Conservation (phyloP, 352 stramenopile species). For the Phytophthora boehmeriae region DNA sequence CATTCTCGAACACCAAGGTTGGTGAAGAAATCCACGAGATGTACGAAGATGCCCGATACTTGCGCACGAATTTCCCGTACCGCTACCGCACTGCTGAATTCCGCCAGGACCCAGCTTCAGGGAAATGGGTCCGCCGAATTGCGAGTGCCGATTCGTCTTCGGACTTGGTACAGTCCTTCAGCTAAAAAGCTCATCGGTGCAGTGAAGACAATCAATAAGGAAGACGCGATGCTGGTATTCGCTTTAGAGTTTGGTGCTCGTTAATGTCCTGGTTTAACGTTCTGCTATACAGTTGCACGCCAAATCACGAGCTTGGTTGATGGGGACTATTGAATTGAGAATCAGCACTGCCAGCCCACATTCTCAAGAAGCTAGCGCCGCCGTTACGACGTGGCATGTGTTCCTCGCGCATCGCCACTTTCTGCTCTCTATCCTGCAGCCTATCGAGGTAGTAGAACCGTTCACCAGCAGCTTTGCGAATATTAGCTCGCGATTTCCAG, state of each 20-base stretch:
- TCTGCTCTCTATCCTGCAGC: conserved; percentile 67
- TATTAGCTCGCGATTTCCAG: conserved; percentile 59
- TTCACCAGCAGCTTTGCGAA: conserved; percentile 52
- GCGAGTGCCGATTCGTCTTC: conserved; percentile 12
- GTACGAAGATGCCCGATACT: conserved; percentile 61
- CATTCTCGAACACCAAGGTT: conserved; percentile 42
- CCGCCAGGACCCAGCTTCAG: conserved; percentile 37
- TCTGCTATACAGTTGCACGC: background rate
- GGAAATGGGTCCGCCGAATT: conserved; percentile 52
- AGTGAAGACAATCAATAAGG: background rate
- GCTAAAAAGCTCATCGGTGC: conserved; percentile 6
- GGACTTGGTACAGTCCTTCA: conserved; percentile 40
- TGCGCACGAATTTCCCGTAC: conserved; percentile 65
- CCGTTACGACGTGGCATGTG: conserved; percentile 74
- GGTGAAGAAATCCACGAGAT: conserved; percentile 63
- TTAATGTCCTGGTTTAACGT: no score
- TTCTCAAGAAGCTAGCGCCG: conserved; percentile 68
- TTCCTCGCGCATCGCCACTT: conserved; percentile 49
- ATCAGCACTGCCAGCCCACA: conserved; percentile 82
- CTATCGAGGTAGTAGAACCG: conserved; percentile 65
- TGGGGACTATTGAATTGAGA: conserved; percentile 69
- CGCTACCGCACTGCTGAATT: conserved; percentile 72
- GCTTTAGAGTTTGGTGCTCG: no score
- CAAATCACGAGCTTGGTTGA: background rate
- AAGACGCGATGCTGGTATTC: background rate